Base-by-base conservation (phyloP, 257 asterid genomes). In the Capsicum baccatum region DNA sequence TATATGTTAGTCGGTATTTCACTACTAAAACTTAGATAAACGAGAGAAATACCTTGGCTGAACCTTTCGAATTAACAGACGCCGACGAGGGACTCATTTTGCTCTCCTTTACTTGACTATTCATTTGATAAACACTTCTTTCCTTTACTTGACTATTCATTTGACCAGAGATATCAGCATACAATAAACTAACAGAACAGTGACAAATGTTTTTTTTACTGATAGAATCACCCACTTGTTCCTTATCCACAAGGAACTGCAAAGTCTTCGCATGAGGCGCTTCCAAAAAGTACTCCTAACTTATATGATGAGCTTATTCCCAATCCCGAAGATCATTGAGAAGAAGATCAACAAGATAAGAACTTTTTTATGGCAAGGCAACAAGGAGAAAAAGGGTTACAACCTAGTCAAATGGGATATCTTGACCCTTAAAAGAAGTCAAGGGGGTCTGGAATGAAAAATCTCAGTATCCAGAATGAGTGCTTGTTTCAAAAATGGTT, bases 191-290 rank as follows among this genome's bases (percentile, higher is more conserved):
- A 16, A 33, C 2, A 37, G 6, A 59, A 19, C 3, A 52, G 50
- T 78, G 26, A 78, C 26, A 54, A 2, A 76, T 78, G 15, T 26
- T 78, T 76, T 14, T 76, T 14, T 35, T 47, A 26, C 15, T 21
- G 42, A 26, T 9, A 78, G 54, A 54, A 42, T 54, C 64, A 68
- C 86, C 0, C 54, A 96, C 99, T 98, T 91, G 96, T 47, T 97
- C 99, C 84, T 91, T 94, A 39, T 94, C 98, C 59, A 95, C 89
- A 82, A 95, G 97, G 78, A 91, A 85, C 57, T 92, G 97, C 19
- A 93, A 66, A 80, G 97, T 88, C 17, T 93, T 91, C 56, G 97
- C 97, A 85, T 91, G 92, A 84, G 99, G 99, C 74, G 93, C 94
- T 90, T 88, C 89, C 93, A 97, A 85, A 87, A 97, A 97, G 12